Base-by-base conservation (phyloP, 768 basidiomycete species). In the Lentinus brumalis region DNA sequence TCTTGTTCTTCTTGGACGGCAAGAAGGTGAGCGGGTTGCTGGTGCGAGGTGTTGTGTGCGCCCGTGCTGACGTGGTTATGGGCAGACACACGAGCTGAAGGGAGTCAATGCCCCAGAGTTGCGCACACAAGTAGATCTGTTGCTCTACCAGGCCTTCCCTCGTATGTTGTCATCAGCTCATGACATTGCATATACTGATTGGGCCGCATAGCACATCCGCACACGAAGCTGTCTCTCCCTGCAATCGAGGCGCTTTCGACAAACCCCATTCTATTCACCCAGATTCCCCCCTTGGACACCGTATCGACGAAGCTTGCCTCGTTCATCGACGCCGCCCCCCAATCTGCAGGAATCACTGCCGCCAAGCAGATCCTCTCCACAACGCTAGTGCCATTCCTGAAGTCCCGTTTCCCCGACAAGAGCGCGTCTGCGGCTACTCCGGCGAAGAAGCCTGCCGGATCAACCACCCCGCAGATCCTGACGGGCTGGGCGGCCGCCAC, bases 1-100 rank as follows among this genome's bases (percentile, higher is more conserved):
- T 98, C 69, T 76, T 91, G 42, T 95, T 97, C 76, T 98, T 94
- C 77, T 73, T 87, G 61, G 81, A 91, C 60, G 92, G 88, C 1
- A 78, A 81, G 53, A 86, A 90, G 85, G 90, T 89, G 44, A 47
- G 75, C 10, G 8, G 21, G 26, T 1, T 9, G 21, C 21, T 26
- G n/a, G 9, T 29, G 21, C 21, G 26, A 5, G 35, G 35, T 3
- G 35, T 6, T 6, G 35, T 35, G 6, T 35, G 7, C 8, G 31
- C 5, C 10, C 6, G 44, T n/a, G 44, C 21, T 26, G 15, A 21
- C 9, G 11, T 8, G 3, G 1, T 15, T 31, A 5, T 45, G 18
- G 31, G 3, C 65, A 93, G 90, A 76, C 82, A 5, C 77, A 86
- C 35, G 91, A 93, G 67, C 53, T 94, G 54, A 88, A 86, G 67